These are phyloP conservation scores for Skeletonema tropicum DNA, from an alignment of 108 stramenopile genomes.

Conservation along the genomic window DNA sequence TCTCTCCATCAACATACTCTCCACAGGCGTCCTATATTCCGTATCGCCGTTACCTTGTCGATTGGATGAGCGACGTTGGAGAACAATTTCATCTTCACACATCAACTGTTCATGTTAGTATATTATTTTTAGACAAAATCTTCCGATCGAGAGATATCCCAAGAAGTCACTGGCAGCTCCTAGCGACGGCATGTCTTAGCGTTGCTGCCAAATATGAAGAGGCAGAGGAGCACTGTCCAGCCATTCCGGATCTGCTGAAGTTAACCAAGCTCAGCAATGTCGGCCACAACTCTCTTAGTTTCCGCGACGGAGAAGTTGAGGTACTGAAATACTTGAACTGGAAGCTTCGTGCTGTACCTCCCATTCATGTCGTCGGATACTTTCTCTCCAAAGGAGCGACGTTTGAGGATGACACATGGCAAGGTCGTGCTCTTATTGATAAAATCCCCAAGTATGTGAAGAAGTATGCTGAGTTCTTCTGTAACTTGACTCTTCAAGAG, in stretches of 20 bases:
- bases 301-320: constrained; percentile 87
- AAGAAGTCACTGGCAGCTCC: constrained; percentile 85
- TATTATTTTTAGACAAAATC: constrained; percentile 88
- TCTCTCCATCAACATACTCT: constrained; percentile 67
- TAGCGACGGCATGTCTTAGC: constrained; percentile 91
- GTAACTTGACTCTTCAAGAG: constrained; percentile 92
- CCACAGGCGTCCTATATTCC: constrained; percentile 84
- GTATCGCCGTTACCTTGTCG: constrained; percentile 87
- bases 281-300: constrained; percentile 81
- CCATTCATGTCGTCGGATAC: constrained; percentile 83
- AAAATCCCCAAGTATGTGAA: constrained; percentile 93
- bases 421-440: constrained; percentile 79
- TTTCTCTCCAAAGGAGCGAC: constrained; percentile 79
- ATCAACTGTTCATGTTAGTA: constrained; percentile 83
- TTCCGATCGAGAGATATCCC: constrained; percentile 75
- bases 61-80: constrained; percentile 93
- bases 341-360: constrained; percentile 82
- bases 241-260: constrained; percentile 82
- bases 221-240: constrained; percentile 90
- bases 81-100: constrained; percentile 84
- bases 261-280: constrained; percentile 76
- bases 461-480: constrained; percentile 95
- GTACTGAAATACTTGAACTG: constrained; percentile 78
- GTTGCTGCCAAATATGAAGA: constrained; percentile 92
- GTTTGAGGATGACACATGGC: constrained; percentile 85